Percentiles rank a stretch among this genome's conserved stretches.
Evolutionary conservation across 177 flowering plant species (phyloP).

Genomic region (Tripterygium wilfordii): DNA sequence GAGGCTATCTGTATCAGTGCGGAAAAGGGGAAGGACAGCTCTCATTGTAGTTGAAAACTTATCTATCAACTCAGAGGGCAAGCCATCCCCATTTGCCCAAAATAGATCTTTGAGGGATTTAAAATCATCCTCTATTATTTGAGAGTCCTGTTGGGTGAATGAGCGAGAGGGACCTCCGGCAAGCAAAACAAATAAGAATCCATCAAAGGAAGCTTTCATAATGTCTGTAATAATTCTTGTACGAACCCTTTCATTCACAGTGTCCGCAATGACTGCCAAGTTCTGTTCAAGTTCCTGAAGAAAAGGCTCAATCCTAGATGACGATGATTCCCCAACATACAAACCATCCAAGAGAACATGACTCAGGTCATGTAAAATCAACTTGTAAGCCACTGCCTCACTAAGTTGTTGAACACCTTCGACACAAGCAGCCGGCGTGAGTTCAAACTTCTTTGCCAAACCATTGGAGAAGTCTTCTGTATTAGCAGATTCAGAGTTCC

Average conservation of each 20-base stretch:
- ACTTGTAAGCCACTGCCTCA: slow-evolving; percentile 71
- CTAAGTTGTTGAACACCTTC: slow-evolving; percentile 81
- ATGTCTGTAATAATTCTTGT: slow-evolving; percentile 66
- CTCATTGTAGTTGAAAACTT: slow-evolving; percentile 53
- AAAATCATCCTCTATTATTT: slow-evolving; percentile 84
- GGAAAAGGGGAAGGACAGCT: slow-evolving; percentile 75
- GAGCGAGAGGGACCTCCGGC: slow-evolving; percentile 95
- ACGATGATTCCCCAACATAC: slow-evolving; percentile 75
- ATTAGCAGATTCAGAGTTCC: slow-evolving; percentile 74
- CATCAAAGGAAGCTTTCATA: slow-evolving; percentile 91
- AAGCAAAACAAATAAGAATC: slow-evolving; percentile 82
- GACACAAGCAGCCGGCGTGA: slow-evolving; percentile 56
- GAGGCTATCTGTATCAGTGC: slow-evolving; percentile 67
- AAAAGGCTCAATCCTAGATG: slow-evolving; percentile 72
- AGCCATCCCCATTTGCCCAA: slow-evolving; percentile 91
- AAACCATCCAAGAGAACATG: slow-evolving; percentile 82
- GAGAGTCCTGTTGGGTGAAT: slow-evolving; percentile 63
- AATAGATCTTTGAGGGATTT: slow-evolving; percentile 65
- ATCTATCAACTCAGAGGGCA: slow-evolving; percentile 72
- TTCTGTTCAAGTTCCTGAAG: slow-evolving; percentile 62
- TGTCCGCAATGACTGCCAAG: slow-evolving; percentile 52
- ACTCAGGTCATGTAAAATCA: slow-evolving; percentile 74
- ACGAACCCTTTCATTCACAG: slow-evolving; percentile 63
- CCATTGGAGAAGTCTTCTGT: slow-evolving; percentile 61
- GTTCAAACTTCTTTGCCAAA: slow-evolving; percentile 61